Percentiles rank a stretch among this genome's conserved stretches.
phyloP scores from a whole-genome alignment of 1,139 yeast genomes.

The Hyphopichia wangnamkhiaoensis region DNA sequence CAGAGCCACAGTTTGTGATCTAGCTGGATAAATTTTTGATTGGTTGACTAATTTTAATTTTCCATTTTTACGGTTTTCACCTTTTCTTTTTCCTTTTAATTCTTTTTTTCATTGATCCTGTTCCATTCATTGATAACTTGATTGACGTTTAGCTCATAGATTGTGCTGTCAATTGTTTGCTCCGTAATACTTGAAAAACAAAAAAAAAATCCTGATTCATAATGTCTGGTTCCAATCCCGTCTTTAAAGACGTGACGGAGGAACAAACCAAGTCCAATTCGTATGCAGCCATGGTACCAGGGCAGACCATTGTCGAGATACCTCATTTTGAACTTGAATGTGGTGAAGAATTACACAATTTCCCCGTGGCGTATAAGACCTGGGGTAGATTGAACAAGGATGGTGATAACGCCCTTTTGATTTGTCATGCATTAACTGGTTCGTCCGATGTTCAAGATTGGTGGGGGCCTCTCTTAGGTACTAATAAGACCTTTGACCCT shows the following conservation, averaged over 20 bases:
- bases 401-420: slow-evolving; percentile 75
- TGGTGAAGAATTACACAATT: slow-evolving; percentile 69
- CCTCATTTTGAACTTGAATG: slow-evolving; percentile 79
- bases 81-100: too few relatives aligned
- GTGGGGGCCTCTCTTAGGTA: slow-evolving; percentile 97
- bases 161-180: too few relatives aligned
- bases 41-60: too few relatives aligned
- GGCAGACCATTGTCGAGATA: slow-evolving; percentile 78
- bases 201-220: background rate
- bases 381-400: slow-evolving; percentile 81
- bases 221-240: slow-evolving; percentile 9
- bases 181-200: background rate
- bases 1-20: too few relatives aligned
- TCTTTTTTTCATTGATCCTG: too few relatives aligned
- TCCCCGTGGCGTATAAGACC: slow-evolving; percentile 93
- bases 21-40: too few relatives aligned
- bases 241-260: slow-evolving; percentile 42
- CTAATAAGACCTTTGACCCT: slow-evolving; percentile 87
- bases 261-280: slow-evolving; percentile 58
- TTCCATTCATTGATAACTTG: too few relatives aligned
- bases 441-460: slow-evolving; percentile 94
- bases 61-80: too few relatives aligned
- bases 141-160: too few relatives aligned
- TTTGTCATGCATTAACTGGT: slow-evolving; percentile 95
- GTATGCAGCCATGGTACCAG: slow-evolving; percentile 71